phyloP scores from a whole-genome alignment of 495 filamentous ascomycete genomes.

The Saxophila tyrrhenica region DNA sequence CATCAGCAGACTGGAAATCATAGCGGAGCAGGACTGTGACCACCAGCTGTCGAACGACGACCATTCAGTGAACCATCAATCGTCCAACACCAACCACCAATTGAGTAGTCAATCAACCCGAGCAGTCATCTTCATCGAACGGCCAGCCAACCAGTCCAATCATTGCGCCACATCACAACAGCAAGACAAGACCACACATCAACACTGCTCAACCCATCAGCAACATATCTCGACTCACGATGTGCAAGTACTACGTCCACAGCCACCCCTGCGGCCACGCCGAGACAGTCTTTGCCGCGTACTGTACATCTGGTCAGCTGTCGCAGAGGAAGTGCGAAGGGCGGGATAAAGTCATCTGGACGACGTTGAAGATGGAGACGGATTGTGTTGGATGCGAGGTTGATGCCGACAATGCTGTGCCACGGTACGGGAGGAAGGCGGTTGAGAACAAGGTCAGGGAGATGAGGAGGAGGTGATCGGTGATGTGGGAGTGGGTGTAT shows the following conservation, averaged over 20 bases:
- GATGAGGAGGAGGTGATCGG: too few species aligned
- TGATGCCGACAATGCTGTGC: not conserved
- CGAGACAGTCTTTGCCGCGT: conserved; percentile 24
- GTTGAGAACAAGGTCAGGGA: too few species aligned
- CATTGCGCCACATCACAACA: not conserved
- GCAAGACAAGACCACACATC: not conserved
- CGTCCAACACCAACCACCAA: not conserved
- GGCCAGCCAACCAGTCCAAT: not conserved
- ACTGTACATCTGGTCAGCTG: conserved; percentile 20
- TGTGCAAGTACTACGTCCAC: conserved; percentile 31
- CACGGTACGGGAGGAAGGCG: conserved; percentile 2
- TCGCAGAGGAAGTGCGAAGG: conserved; percentile 15
- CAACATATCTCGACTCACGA: conserved; percentile 1
- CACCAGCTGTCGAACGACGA: too few species aligned
- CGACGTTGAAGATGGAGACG: conserved; percentile 20
- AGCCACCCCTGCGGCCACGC: conserved; percentile 30
- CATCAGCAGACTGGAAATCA: not conserved
- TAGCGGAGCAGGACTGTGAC: not conserved
- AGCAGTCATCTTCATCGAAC: not conserved
- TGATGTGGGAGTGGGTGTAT: too few species aligned
- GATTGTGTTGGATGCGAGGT: conserved; percentile 13
- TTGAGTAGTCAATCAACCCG: not conserved
- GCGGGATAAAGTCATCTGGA: conserved; percentile 21
- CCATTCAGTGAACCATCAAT: too few species aligned
- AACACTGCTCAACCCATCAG: not conserved